Evolutionary conservation across 176 grass and related monocot genomes (phyloP).

Genomic region (Hordeum marinum): DNA sequence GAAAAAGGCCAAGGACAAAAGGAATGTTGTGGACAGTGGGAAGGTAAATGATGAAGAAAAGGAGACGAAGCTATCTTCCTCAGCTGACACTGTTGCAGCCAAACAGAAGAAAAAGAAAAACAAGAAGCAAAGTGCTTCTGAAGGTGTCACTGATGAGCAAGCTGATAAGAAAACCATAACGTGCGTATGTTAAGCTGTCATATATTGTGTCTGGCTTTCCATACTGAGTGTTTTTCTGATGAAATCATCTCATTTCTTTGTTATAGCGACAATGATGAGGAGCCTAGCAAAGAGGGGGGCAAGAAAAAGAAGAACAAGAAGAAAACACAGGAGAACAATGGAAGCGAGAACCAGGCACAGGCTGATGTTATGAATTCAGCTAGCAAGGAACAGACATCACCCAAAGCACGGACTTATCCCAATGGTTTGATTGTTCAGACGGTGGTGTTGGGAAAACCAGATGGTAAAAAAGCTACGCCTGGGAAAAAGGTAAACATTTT

Average conservation of each 20-base stretch:
- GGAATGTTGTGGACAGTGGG: constrained; percentile 3
- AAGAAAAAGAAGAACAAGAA: constrained; percentile 51
- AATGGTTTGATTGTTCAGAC: constrained; percentile 80
- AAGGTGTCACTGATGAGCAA: constrained; percentile 17
- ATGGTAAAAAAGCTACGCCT: constrained; percentile 67
- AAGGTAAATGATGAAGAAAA: constrained; percentile 15
- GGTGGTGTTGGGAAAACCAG: constrained; percentile 67
- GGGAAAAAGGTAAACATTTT: constrained; percentile 60
- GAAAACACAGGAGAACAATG: constrained; percentile 29
- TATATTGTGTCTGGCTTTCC: background rate
- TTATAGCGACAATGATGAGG: constrained; percentile 24
- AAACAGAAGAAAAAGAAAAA: constrained; percentile 59
- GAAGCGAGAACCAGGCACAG: constrained; percentile 25
- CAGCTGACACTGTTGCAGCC: constrained; percentile 1
- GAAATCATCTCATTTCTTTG: background rate
- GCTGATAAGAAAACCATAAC: constrained; percentile 19
- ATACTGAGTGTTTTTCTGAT: background rate
- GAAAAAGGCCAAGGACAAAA: constrained; percentile 56
- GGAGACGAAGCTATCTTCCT: constrained; percentile 13
- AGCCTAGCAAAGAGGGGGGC: constrained; percentile 10
- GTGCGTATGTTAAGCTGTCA: constrained; percentile 24
- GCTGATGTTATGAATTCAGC: constrained; percentile 24
- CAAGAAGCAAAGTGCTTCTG: constrained; percentile 36
- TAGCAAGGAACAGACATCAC: constrained; percentile 32
- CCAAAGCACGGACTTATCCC: constrained; percentile 56